phyloP scores from a whole-genome alignment of 768 basidiomycete species.

The Hirschioporus abietinus region DNA sequence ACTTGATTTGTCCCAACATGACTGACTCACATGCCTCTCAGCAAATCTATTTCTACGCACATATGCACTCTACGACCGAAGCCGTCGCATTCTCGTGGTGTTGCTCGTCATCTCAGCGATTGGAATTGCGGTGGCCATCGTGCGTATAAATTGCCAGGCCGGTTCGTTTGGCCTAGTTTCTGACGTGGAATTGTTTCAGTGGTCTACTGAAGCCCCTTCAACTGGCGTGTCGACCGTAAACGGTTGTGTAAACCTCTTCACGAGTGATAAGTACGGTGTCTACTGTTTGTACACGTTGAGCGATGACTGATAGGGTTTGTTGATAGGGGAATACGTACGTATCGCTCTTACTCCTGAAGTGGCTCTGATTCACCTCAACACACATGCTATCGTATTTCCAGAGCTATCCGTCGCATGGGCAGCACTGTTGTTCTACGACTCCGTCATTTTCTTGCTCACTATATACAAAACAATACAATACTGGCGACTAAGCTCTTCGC shows the following conservation, averaged over 20 bases:
- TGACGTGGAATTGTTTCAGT: constrained; percentile 4
- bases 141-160: background rate
- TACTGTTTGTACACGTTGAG: background rate
- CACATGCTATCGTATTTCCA: constrained; percentile 6
- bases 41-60: constrained; percentile 15
- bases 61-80: constrained; percentile 22
- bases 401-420: constrained; percentile 15
- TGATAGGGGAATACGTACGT: background rate
- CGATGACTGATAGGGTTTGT: background rate
- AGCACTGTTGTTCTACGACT: constrained; percentile 15
- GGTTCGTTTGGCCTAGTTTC: background rate
- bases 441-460: constrained; percentile 16
- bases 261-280: background rate
- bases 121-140: constrained; percentile 5
- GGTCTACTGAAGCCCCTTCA: constrained; percentile 1
- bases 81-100: constrained; percentile 14
- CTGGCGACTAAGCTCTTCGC: constrained; percentile 3
- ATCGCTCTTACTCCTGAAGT: background rate
- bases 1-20: background rate
- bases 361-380: no score
- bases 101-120: constrained; percentile 9
- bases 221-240: background rate
- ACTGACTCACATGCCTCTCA: background rate
- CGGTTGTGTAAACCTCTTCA: background rate
- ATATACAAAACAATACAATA: constrained; percentile 11